These are phyloP conservation scores for Sclerotinia trifoliorum DNA, from an alignment of 2,329 filamentous ascomycete species.

Conservation along the genomic window DNA sequence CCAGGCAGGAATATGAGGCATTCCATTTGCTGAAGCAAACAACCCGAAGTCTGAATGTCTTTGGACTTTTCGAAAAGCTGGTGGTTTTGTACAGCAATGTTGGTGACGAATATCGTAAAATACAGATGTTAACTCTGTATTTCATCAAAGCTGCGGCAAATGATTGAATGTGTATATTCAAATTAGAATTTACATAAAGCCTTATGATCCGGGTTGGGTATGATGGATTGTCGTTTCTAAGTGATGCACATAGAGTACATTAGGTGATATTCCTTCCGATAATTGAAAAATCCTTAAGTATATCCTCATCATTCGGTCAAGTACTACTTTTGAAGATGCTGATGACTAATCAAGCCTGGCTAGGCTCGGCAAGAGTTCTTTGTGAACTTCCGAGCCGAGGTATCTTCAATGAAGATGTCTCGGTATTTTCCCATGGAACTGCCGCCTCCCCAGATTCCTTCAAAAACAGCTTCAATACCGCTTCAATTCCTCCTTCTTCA, in stretches of 20 bases:
- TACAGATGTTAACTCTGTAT: not conserved
- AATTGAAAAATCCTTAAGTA: not conserved
- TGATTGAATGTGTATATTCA: not conserved
- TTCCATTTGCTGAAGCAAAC: not conserved
- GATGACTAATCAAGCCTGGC: not conserved
- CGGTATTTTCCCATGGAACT: not conserved
- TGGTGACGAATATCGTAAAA: not conserved
- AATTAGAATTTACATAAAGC: not conserved
- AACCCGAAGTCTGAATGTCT: not conserved
- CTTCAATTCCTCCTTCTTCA: not conserved
- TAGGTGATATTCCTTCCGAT: not conserved
- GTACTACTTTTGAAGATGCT: too few species aligned
- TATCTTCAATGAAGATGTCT: conserved; percentile 4
- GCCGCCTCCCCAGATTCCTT: conserved; percentile 9
- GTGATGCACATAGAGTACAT: not conserved
- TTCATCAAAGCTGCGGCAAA: not conserved
- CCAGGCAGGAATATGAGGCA: conserved; percentile 16
- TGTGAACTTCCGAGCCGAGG: conserved; percentile 8
- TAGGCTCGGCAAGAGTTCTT: not conserved
- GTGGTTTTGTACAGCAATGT: too few species aligned
- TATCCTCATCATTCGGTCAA: not conserved
- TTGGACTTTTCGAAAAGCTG: not conserved
- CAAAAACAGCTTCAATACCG: conserved; percentile 13
- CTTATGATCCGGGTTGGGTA: not conserved
- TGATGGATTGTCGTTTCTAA: too few species aligned